Evolutionary conservation across 495 filamentous ascomycete species (phyloP).

Genomic region (Penicillium paxilli): DNA sequence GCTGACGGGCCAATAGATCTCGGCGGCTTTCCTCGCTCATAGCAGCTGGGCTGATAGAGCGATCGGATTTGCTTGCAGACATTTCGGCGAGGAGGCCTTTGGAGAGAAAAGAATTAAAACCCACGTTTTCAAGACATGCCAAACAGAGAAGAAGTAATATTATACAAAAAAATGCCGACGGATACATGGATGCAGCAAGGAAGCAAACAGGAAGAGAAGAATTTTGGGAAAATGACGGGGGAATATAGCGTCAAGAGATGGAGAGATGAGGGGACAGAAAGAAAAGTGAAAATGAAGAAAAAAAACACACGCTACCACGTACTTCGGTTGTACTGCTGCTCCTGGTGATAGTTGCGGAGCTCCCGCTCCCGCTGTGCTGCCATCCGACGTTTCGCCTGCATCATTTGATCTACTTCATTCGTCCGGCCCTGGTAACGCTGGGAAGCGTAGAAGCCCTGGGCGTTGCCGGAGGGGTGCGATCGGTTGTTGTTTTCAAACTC

Average conservation of each 20-base stretch:
- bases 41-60: conserved; percentile 83
- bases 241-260: conserved; percentile 35
- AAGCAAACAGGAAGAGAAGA: conserved; percentile 14
- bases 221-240: conserved; percentile 26
- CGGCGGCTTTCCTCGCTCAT: conserved; percentile 96
- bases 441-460: conserved; percentile 90
- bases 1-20: conserved; percentile 92
- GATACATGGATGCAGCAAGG: conserved; percentile 36
- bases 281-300: conserved; percentile 32
- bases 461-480: conserved; percentile 72
- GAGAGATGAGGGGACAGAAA: conserved; percentile 23
- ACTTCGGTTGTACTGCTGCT: conserved; percentile 99
- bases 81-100: conserved; percentile 81
- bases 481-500: conserved; percentile 77
- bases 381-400: conserved; percentile 98
- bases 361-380: conserved; percentile 98
- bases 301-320: conserved; percentile 54
- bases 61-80: conserved; percentile 81
- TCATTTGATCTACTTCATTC: conserved; percentile 96
- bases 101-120: conserved; percentile 49
- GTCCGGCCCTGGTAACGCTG: conserved; percentile 91
- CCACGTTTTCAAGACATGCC: conserved; percentile 33
- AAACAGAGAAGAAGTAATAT: conserved; percentile 43
- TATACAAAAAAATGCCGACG: conserved; percentile 45
- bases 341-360: conserved; percentile 99